Evolutionary conservation across 2,329 filamentous ascomycete genomes (phyloP).

Genomic region (Penicillium polonicum): DNA sequence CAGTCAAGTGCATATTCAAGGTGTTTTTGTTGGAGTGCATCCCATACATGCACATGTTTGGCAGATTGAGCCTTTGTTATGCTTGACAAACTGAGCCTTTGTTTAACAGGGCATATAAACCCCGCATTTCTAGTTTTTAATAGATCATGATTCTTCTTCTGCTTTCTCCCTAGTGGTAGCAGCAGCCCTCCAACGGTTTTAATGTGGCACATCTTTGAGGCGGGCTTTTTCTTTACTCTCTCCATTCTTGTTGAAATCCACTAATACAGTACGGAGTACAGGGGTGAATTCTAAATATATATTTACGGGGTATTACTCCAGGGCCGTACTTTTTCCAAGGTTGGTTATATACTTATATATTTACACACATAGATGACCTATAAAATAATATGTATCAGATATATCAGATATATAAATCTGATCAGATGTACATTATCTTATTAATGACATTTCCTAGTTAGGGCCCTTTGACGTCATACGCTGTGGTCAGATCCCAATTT

Average conservation of each 20-base stretch:
- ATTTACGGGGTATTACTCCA: background rate
- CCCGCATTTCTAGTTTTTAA: too few species aligned
- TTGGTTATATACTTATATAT: background rate
- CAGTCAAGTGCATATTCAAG: conserved; percentile 1
- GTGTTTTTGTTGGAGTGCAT: too few species aligned
- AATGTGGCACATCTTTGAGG: background rate
- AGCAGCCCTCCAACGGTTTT: too few species aligned
- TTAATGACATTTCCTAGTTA: background rate
- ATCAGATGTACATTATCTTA: background rate
- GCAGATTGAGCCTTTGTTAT: too few species aligned
- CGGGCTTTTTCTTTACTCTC: background rate
- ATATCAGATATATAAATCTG: background rate
- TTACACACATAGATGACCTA: background rate
- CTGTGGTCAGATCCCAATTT: background rate
- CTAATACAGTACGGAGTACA: background rate
- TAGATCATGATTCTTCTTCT: too few species aligned
- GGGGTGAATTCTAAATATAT: background rate
- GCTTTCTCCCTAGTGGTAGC: too few species aligned
- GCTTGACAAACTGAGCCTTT: too few species aligned
- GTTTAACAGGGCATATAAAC: too few species aligned
- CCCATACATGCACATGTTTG: too few species aligned
- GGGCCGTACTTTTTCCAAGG: background rate
- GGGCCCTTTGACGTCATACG: background rate
- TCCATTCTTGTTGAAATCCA: background rate
- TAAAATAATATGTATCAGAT: background rate